Conservation (phyloP, 768 basidiomycete species). For the Lentinula aciculospora region DNA sequence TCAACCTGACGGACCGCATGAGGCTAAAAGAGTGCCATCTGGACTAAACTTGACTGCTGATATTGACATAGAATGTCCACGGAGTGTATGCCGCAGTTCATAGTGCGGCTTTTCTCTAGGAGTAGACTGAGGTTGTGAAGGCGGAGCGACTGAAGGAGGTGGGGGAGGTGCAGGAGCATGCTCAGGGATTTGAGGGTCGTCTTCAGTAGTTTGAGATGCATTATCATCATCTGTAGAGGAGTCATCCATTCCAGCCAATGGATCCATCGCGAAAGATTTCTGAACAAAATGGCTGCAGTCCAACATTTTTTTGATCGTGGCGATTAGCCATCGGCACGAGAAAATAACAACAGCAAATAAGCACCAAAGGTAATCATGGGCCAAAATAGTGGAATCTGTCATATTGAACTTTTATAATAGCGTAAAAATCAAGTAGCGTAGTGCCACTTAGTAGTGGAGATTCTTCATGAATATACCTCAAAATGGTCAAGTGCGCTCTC, state of each 20-base stretch:
- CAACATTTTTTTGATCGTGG: background rate
- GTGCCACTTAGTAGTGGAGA: background rate
- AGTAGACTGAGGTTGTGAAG: constrained; percentile 23
- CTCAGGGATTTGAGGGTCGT: constrained; percentile 74
- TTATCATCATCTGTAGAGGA: constrained; percentile 56
- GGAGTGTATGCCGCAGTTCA: constrained; percentile 57
- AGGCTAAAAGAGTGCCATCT: constrained; percentile 79
- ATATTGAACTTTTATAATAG: background rate
- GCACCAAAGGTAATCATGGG: background rate
- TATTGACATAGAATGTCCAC: constrained; percentile 77
- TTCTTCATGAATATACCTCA: background rate
- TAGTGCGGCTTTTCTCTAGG: constrained; percentile 58
- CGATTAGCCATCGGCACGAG: background rate
- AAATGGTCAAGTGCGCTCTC: background rate
- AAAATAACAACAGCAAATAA: background rate
- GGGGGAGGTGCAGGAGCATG: constrained; percentile 36
- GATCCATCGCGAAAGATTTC: constrained; percentile 32
- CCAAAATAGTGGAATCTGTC: background rate
- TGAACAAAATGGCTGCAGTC: background rate
- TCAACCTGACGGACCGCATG: constrained; percentile 54
- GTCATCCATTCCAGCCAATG: constrained; percentile 40
- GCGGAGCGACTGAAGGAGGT: constrained; percentile 23
- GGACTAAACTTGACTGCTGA: constrained; percentile 91
- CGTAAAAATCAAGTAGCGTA: background rate
- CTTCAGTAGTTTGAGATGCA: constrained; percentile 81